Conservation (phyloP, 371 early-diverging fungal genomes). For the Rhizopus sp. region DNA sequence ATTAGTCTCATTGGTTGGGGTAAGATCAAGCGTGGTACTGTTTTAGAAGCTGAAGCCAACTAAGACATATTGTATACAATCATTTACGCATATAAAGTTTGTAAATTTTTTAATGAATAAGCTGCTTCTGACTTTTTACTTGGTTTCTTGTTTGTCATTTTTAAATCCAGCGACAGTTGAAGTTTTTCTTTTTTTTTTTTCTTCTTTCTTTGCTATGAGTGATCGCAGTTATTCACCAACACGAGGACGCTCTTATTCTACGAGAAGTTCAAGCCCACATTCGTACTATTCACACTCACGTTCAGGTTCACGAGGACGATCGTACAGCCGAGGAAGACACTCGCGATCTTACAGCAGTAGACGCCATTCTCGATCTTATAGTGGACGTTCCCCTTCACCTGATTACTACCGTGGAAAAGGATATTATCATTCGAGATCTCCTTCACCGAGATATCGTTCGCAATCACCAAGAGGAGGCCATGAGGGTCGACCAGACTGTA, state of each 20-base stretch:
- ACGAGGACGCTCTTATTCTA: conserved; percentile 7
- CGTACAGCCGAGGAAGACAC: conserved; percentile 20
- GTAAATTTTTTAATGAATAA: conserved; percentile 8
- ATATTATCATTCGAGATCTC: conserved; percentile 25
- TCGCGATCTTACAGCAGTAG: conserved; percentile 21
- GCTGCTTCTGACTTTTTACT: not conserved
- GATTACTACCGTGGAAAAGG: conserved; percentile 7
- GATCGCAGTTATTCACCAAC: conserved; percentile 23
- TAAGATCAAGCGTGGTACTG: conserved; percentile 87
- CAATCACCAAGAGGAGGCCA: conserved; percentile 11
- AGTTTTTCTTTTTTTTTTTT: not conserved
- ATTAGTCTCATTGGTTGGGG: conserved; percentile 97
- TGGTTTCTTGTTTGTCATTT: not conserved
- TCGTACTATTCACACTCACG: conserved; percentile 27
- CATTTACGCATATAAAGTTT: conserved; percentile 3
- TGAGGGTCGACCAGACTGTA: conserved; percentile 13
- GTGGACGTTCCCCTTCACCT: conserved; percentile 20
- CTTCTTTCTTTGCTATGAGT: not conserved
- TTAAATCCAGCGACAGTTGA: no score
- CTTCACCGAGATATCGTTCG: conserved; percentile 13
- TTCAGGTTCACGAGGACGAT: conserved; percentile 18
- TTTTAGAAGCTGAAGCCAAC: conserved; percentile 71
- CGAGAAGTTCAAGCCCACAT: conserved; percentile 20
- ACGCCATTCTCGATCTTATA: conserved; percentile 18
- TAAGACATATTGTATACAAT: conserved; percentile 18